These are phyloP conservation scores for Clavaria fumosa DNA, from an alignment of 768 basidiomycete genomes.

Conservation along the genomic window DNA sequence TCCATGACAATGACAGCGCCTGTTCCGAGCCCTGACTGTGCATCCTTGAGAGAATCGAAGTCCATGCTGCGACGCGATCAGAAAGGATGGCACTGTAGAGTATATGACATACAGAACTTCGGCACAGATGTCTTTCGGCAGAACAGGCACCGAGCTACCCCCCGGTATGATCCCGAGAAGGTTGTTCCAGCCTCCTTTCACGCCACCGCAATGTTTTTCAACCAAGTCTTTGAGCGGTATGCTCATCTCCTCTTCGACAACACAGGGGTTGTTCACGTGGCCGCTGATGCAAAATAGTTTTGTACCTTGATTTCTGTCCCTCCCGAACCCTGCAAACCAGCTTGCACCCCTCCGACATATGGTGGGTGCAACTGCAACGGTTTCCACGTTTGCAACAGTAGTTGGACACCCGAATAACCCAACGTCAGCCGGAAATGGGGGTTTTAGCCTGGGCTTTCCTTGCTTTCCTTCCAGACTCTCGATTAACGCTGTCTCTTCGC, in stretches of 20 bases:
- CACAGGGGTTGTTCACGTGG: slow-evolving; percentile 96
- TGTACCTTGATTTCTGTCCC: slow-evolving; percentile 89
- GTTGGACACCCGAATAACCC: slow-evolving; percentile 95
- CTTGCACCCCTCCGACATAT: slow-evolving; percentile 77
- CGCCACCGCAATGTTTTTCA: slow-evolving; percentile 95
- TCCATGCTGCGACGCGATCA: slow-evolving; percentile 58
- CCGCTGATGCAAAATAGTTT: slow-evolving; percentile 95
- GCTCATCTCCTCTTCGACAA: slow-evolving; percentile 98
- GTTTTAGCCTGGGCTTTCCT: slow-evolving; percentile 94
- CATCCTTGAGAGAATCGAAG: slow-evolving; percentile 93
- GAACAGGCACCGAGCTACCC: slow-evolving; percentile 85
- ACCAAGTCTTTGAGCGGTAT: slow-evolving; percentile 87
- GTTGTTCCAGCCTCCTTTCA: slow-evolving; percentile 93
- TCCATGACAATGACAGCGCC: slow-evolving; percentile 99
- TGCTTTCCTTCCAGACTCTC: slow-evolving; percentile 97
- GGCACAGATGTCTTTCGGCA: slow-evolving; percentile 69
- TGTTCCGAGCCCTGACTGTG: slow-evolving; percentile 91
- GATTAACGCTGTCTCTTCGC: slow-evolving; percentile 95
- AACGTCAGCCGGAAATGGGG: slow-evolving; percentile 97
- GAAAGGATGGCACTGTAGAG: too few species aligned
- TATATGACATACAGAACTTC: slow-evolving; percentile 64
- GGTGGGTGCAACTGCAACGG: slow-evolving; percentile 93
- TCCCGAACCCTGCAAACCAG: slow-evolving; percentile 90
- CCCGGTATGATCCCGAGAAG: slow-evolving; percentile 93
- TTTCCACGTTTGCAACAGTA: slow-evolving; percentile 97